Base-by-base conservation (phyloP, 805 yeast species). In the Candida insectorum region DNA sequence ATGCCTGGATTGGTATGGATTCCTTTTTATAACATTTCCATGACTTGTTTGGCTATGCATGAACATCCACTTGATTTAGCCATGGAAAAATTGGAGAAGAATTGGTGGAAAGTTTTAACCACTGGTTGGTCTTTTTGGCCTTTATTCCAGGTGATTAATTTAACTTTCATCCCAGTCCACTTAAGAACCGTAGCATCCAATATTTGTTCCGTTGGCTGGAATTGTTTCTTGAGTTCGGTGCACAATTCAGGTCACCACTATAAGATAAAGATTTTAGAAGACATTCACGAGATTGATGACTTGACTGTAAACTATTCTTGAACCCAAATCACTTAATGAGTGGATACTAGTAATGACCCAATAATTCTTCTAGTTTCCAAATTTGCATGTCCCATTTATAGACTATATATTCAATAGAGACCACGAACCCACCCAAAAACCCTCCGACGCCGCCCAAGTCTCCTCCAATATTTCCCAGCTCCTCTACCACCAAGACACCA, bases 231-330 rank as follows among this genome's bases (percentile, higher is more conserved):
- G 51, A 64, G 70, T 44, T 61, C 52, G 34, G 54, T 62, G 36
- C 87, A 84, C 43, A 67, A 77, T 30, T 60, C 66, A 11, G 48
- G 52, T 39, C 60, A 64, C 7, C 69, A 60, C 32, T 68, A 64
- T 17, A 58, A 60, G 39, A 62, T 61, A n/a, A 46, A 51, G 31
- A 36, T 41, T 22, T 39, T 65, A 26, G 70, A 64, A 45, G 67
- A 62, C 37, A 44, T 64, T 34, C 60, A 62, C 26, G 69, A 64
- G 38, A 51, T 63, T 21, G 68, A 64, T 40, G 60, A 62, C 23
- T 56, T 30, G 6, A 21, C 25, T 2, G 24, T 24, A 9, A 24
- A 22, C 12, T 30, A 12, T 18, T 24, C 29, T 17, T 28, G 11
- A 28, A 15, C 7, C 16, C n/a, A n/a, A n/a, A n/a, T n/a, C n/a